phyloP scores from a whole-genome alignment of 176 grass and related monocot species.

The Puccinellia tenuiflora region DNA sequence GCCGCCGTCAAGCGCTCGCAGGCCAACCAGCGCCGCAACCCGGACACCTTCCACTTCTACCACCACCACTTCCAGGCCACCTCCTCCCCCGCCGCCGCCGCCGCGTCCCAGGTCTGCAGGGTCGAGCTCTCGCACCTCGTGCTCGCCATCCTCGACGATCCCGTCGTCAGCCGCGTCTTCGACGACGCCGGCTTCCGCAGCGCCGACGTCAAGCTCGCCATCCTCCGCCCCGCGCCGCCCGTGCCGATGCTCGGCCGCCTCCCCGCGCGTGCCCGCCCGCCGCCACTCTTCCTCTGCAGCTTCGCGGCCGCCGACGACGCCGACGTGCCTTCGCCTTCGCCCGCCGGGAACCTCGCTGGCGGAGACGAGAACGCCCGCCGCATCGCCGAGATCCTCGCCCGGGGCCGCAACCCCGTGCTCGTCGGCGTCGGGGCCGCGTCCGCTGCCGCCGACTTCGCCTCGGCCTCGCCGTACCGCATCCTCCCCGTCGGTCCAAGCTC shows the following conservation, averaged over 20 bases:
- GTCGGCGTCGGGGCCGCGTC: slow-evolving; percentile 69
- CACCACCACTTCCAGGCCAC: too few species aligned
- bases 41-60: slow-evolving; percentile 80
- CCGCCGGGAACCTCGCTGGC: slow-evolving; percentile 17
- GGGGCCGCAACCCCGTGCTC: slow-evolving; percentile 80
- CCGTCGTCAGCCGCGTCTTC: slow-evolving; percentile 89
- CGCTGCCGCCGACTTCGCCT: slow-evolving; percentile 50
- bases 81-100: too few species aligned
- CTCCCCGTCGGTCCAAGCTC: slow-evolving; percentile 30
- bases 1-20: slow-evolving; percentile 88
- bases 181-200: slow-evolving; percentile 76
- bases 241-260: slow-evolving; percentile 31
- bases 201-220: slow-evolving; percentile 70
- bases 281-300: slow-evolving; percentile 86
- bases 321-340: slow-evolving; percentile 43
- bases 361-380: slow-evolving; percentile 48
- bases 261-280: slow-evolving; percentile 36
- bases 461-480: slow-evolving; percentile 35
- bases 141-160: slow-evolving; percentile 85
- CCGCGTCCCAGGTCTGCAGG: slow-evolving; percentile 25
- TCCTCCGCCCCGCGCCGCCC: slow-evolving; percentile 69
- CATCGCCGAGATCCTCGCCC: slow-evolving; percentile 67
- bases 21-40: slow-evolving; percentile 72
- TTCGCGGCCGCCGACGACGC: slow-evolving; percentile 58
- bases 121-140: slow-evolving; percentile 80